A percentile compares a stretch with the other conserved stretches of the same genome.
phyloP scores from a whole-genome alignment of 73 alveolate species.

The Paraurostyla sp. region DNA sequence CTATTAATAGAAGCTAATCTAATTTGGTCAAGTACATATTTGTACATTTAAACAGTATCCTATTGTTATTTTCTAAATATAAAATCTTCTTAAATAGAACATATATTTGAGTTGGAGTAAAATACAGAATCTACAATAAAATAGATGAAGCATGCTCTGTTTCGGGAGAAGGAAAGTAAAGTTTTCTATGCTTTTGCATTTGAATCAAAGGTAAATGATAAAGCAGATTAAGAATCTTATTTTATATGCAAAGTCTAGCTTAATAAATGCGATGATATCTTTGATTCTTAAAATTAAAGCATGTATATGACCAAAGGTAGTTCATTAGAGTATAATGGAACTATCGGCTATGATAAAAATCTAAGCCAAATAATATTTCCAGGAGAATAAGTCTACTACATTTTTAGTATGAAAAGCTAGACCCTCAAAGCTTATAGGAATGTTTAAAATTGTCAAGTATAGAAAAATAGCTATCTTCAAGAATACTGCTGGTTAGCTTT shows the following conservation, averaged over 20 bases:
- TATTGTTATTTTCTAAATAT: background rate
- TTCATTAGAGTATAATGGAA: background rate
- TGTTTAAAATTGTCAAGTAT: slow-evolving; percentile 17
- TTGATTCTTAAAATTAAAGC: background rate
- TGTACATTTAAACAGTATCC: background rate
- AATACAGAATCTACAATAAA: background rate
- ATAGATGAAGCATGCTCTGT: background rate
- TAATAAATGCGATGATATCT: background rate
- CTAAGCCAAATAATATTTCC: slow-evolving; percentile 8
- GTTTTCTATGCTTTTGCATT: background rate
- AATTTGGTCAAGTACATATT: background rate
- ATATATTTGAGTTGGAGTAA: background rate
- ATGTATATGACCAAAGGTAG: background rate
- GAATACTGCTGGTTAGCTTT: slow-evolving; percentile 5
- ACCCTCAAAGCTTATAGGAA: background rate
- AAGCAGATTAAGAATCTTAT: background rate
- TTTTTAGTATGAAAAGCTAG: background rate
- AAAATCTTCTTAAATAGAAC: background rate
- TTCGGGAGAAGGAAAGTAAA: background rate
- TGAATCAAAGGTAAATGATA: background rate
- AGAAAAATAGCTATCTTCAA: slow-evolving; percentile 6
- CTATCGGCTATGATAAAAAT: slow-evolving; percentile 1
- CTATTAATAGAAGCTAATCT: background rate
- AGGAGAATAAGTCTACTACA: slow-evolving; percentile 21
- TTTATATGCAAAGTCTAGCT: background rate